Base-by-base conservation (phyloP, 805 yeast species). In the Cyberlindnera subsufficiens region DNA sequence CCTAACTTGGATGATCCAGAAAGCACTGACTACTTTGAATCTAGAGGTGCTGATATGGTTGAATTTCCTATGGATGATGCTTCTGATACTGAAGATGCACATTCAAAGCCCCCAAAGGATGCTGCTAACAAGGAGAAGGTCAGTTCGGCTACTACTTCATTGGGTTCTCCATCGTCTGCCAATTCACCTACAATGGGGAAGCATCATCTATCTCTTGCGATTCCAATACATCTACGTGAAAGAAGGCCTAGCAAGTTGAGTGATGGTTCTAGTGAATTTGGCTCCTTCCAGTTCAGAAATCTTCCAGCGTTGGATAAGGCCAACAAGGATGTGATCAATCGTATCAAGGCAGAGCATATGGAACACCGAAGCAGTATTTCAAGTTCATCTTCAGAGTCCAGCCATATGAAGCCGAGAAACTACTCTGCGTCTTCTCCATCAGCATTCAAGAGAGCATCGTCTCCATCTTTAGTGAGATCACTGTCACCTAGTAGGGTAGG, bases 231-330 rank as follows among this genome's bases (percentile, higher is more conserved):
- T 47, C 66, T 77, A 53, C 69, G 86, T 38, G 96, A 86, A 50
- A 72, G 91, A 44, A 69, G 93, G 39, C 78, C 87, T 3, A 77
- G 86, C 49, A 74, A 86, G 51, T 61, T 87, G 46, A 83, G 82
- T 40, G 91, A 83, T 15, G 44, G 33, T 19, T 67, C 71, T 7
- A 68, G 77, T 7, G 91, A 91, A 55, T 93, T 93, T 73, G 99
- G 99, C 0, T 82, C 93, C 4, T 93, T 93, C 63, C 82, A 86
- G 45, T 93, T 86, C 65, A 73, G 96, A 51, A 93, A 93, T 59
- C 66, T 93, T 48, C 82, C 91, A 5, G 93, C 93, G 6, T 72
- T 95, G 43, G 98, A 93, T 53, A 86, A 85, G 54, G 97, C 96
- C 8, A 93, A 93, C 58, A 88, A 87, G 57, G 97, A 90, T 64